A percentile compares a stretch with the other conserved stretches of the same genome.
Evolutionary conservation across 495 filamentous ascomycete genomes (phyloP).

Genomic region (Tuber borchii): DNA sequence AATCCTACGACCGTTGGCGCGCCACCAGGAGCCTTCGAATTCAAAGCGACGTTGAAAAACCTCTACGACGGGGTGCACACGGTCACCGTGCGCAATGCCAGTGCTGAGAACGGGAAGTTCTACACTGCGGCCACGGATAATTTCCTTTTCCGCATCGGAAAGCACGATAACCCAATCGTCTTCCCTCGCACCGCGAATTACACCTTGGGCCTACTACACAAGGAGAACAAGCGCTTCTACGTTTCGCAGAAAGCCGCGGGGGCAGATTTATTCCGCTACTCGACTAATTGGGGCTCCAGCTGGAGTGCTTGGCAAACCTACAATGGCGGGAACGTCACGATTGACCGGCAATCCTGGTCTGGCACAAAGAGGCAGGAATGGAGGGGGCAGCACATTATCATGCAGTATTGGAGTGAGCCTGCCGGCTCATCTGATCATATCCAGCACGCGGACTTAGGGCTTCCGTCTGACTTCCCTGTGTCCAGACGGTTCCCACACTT

Average conservation of each 20-base stretch:
- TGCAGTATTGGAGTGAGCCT: slow-evolving; percentile 60
- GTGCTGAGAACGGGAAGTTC: slow-evolving; percentile 33
- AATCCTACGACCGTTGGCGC: slow-evolving; percentile 26
- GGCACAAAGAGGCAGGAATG: slow-evolving; percentile 59
- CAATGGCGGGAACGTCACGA: slow-evolving; percentile 46
- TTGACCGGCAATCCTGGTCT: slow-evolving; percentile 51
- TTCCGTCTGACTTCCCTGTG: slow-evolving; percentile 35
- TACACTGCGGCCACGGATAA: slow-evolving; percentile 51
- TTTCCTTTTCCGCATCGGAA: slow-evolving; percentile 52
- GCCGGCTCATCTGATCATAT: slow-evolving; percentile 60
- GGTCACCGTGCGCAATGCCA: slow-evolving; percentile 55
- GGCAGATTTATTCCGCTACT: slow-evolving; percentile 60
- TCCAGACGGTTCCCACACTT: slow-evolving; percentile 58
- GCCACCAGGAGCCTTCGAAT: slow-evolving; percentile 51
- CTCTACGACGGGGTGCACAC: slow-evolving; percentile 62
- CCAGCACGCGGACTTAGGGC: slow-evolving; percentile 56
- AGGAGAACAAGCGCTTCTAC: slow-evolving; percentile 46
- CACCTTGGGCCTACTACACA: slow-evolving; percentile 49
- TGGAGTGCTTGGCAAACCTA: slow-evolving; percentile 59
- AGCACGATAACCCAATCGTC: slow-evolving; percentile 52
- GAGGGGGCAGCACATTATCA: slow-evolving; percentile 53
- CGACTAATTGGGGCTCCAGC: slow-evolving; percentile 54
- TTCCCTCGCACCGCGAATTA: slow-evolving; percentile 57
- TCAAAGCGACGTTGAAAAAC: slow-evolving; percentile 51
- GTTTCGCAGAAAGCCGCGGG: slow-evolving; percentile 58